phyloP scores from a whole-genome alignment of 2,329 filamentous ascomycete species.

The Albophoma yamanashiensis region DNA sequence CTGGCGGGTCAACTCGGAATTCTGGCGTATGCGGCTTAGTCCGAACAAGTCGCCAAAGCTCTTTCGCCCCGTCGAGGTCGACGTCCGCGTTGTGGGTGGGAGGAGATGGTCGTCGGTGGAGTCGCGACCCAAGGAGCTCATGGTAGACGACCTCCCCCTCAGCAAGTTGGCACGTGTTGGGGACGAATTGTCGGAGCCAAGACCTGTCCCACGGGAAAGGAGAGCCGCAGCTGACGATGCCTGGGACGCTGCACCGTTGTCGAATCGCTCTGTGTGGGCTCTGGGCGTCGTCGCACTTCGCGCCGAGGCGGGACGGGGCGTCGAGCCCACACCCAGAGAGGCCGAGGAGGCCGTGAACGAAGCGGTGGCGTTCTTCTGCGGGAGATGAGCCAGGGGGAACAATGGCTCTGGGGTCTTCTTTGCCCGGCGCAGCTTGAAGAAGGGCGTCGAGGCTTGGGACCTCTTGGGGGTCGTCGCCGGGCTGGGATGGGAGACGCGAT shows the following conservation, averaged over 20 bases:
- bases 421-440: slow-evolving; percentile 73
- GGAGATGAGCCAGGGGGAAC: slow-evolving; percentile 80
- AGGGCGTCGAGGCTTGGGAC: slow-evolving; percentile 53
- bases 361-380: slow-evolving; percentile 46
- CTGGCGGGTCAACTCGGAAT: slow-evolving; percentile 62
- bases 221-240: slow-evolving; percentile 37
- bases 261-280: slow-evolving; percentile 11
- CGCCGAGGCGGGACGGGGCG: slow-evolving; percentile 24
- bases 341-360: slow-evolving; percentile 25
- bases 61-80: slow-evolving; percentile 81
- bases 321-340: slow-evolving; percentile 25
- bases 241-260: slow-evolving; percentile 5
- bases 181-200: slow-evolving; percentile 55
- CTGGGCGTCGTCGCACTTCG: slow-evolving; percentile 16
- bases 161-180: slow-evolving; percentile 50
- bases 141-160: slow-evolving; percentile 76
- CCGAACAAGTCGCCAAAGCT: slow-evolving; percentile 87
- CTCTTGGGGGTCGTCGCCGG: slow-evolving; percentile 50
- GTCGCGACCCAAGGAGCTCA: slow-evolving; percentile 68
- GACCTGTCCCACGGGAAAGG: slow-evolving; percentile 22
- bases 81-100: slow-evolving; percentile 61
- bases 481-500: slow-evolving; percentile 50
- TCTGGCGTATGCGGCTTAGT: slow-evolving; percentile 68
- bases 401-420: slow-evolving; percentile 65
- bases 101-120: slow-evolving; percentile 61